These are phyloP conservation scores for Sorghum bicolor DNA, from an alignment of 176 grass and related monocot genomes.

Conservation along the genomic window Sorghum_bicolor_NCBIv3 NC_012875.2:35001-35500, in stretches of 20 bases:
- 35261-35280: conserved; percentile 21
- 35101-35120: not conserved
- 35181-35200: conserved; percentile 59
- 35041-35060: not conserved
- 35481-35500: conserved; percentile 53
- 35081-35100: not conserved
- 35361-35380: conserved; percentile 51
- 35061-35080: not conserved
- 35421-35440: conserved; percentile 62
- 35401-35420: conserved; percentile 53
- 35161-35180: conserved; percentile 48
- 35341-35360: conserved; percentile 33
- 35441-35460: conserved; percentile 46
- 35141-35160: not conserved
- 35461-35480: conserved; percentile 52
- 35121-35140: not conserved
- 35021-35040: not conserved
- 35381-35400: conserved; percentile 68
- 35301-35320: not conserved
- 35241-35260: conserved; percentile 41
- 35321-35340: conserved; percentile 1
- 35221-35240: conserved; percentile 70
- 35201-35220: conserved; percentile 90
- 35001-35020: not conserved
- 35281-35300: conserved; percentile 6